Base-by-base conservation (phyloP, 1,139 yeast species). In the Saccharomyces hybrid region DNA sequence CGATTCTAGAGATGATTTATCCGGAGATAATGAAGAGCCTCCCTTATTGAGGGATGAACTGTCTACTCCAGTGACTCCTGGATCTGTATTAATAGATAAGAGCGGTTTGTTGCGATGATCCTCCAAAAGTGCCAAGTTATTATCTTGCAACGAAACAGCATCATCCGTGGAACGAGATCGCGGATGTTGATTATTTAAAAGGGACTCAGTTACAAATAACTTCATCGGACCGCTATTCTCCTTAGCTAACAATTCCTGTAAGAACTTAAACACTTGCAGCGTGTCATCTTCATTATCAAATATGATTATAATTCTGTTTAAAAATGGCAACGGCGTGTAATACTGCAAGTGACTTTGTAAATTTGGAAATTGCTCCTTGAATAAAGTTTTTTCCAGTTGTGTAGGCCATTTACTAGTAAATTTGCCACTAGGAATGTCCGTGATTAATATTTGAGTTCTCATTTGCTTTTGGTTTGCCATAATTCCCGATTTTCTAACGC, bases 21-120 rank as follows among this genome's bases (percentile, higher is more conserved):
- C 69, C 1, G 71, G 70, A 1, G 70, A 67, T 31, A 65, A 54
- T 27, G 67, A 58, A n/a, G 64, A 64, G 16, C 66, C 61, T 4
- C 66, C 66, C 26, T 56, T 46, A 8, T 61, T 50, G 13, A 61
- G 53, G 1, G 64, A 59, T 3, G 51, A 48, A 4, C 57, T 46
- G 20, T 51, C 51, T 5, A 61, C 50, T 20, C 67, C 65, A 1
- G 66, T 62, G 29, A 48, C 53, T 4, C 51, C 47, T 1, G 67
- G 65, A 48, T 63, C 55, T 13, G 69, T 66, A 53, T 66, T 64
- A 11, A 66, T 51, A 1, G 67, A 60, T 32, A 66, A 51, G 7
- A 65, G 58, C 13, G 69, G 69, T 42, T 51, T 51, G 26, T 49
- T 26, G 23, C n/a, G 38, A 11, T 29, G 27, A 11, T 41, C 46